phyloP scores from a whole-genome alignment of 2,329 filamentous ascomycete genomes.

The Ascosphaera apis region DNA sequence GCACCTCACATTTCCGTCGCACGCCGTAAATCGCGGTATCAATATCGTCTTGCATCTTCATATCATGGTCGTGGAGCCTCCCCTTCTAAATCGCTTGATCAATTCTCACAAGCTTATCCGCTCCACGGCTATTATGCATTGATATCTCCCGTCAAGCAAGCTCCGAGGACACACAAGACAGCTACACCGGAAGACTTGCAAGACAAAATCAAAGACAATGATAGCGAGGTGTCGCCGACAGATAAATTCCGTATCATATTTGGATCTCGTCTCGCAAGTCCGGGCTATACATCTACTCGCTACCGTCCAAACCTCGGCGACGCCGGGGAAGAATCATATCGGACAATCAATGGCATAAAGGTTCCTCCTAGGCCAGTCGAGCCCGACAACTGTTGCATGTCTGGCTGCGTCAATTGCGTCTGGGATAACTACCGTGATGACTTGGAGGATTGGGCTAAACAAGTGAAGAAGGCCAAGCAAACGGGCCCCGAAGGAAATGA shows the following conservation, averaged over 20 bases:
- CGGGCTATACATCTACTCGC: constrained; percentile 42
- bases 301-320: constrained; percentile 30
- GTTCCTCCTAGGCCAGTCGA: constrained; percentile 71
- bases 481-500: constrained; percentile 8
- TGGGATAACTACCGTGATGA: constrained; percentile 87
- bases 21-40: too few relatives aligned
- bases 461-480: constrained; percentile 37
- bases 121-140: constrained; percentile 19
- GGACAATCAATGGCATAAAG: constrained; percentile 47
- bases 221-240: constrained; percentile 12
- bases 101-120: constrained; percentile 16
- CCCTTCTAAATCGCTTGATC: too few relatives aligned
- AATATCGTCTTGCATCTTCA: too few relatives aligned
- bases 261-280: constrained; percentile 53
- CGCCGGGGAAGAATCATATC: constrained; percentile 29
- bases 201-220: too few relatives aligned
- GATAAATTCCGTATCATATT: constrained; percentile 50
- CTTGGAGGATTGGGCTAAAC: constrained; percentile 63
- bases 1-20: too few relatives aligned
- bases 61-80: too few relatives aligned
- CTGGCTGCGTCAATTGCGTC: constrained; percentile 90
- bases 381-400: constrained; percentile 98
- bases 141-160: constrained; percentile 1
- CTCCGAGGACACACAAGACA: constrained; percentile 5
- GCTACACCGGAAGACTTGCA: background rate